A percentile compares a stretch with the other conserved stretches of the same genome.
Conservation (phyloP, 2,329 filamentous ascomycete species). For the Didymella pomorum region DNA sequence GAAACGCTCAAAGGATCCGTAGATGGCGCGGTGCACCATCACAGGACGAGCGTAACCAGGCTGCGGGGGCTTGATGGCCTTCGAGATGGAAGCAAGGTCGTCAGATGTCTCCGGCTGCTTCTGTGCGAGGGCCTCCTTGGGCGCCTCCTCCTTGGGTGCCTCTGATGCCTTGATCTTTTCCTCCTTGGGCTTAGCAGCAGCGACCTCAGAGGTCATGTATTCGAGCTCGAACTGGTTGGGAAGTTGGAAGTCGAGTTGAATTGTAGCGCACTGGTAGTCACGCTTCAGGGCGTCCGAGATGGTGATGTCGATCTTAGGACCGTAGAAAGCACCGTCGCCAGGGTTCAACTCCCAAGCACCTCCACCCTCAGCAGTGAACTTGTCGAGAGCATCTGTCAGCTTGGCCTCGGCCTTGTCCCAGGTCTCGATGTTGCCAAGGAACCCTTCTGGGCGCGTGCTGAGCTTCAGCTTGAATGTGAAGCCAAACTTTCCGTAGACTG, state of each 20-base stretch:
- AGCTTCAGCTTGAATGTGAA: slow-evolving; percentile 95
- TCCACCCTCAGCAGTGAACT: slow-evolving; percentile 68
- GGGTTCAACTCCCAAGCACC: slow-evolving; percentile 88
- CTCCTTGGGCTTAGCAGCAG: slow-evolving; percentile 53
- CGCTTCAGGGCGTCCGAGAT: slow-evolving; percentile 86
- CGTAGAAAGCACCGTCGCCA: slow-evolving; percentile 97
- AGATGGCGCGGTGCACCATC: slow-evolving; percentile 86
- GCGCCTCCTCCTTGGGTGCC: slow-evolving; percentile 37
- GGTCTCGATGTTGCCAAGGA: slow-evolving; percentile 82
- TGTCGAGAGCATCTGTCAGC: slow-evolving; percentile 78
- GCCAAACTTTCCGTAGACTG: slow-evolving; percentile 82
- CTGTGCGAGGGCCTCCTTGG: slow-evolving; percentile 31
- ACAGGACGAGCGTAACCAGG: slow-evolving; percentile 76
- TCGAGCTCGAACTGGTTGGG: slow-evolving; percentile 86
- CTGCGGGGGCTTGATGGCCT: slow-evolving; percentile 39
- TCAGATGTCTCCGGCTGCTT: slow-evolving; percentile 28
- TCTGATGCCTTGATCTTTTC: slow-evolving; percentile 36
- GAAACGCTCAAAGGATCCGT: slow-evolving; percentile 73
- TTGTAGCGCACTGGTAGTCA: slow-evolving; percentile 90
- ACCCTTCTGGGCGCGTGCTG: slow-evolving; percentile 89
- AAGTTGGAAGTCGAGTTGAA: slow-evolving; percentile 91
- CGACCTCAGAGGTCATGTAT: slow-evolving; percentile 76
- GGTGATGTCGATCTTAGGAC: slow-evolving; percentile 97
- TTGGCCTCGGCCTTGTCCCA: slow-evolving; percentile 90
- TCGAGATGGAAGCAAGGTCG: slow-evolving; percentile 28